Evolutionary conservation across 208 protist genomes (phyloP).

Genomic region (Leishmania gerbilli): DNA sequence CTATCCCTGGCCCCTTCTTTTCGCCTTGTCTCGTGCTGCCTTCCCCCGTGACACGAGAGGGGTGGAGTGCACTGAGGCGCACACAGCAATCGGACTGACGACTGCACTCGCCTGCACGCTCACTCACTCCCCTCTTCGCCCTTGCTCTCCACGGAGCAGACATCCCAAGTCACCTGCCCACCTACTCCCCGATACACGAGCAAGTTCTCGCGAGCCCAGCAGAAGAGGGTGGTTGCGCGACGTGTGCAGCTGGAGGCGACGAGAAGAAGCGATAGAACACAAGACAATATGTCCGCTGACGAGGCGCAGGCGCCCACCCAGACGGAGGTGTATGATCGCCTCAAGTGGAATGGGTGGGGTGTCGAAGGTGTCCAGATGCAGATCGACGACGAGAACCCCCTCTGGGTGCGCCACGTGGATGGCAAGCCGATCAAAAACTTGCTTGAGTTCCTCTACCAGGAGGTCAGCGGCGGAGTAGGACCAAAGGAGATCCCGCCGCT

Average conservation of each 20-base stretch:
- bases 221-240: not conserved
- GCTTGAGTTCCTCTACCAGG: conserved; percentile 80
- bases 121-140: not conserved
- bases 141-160: not conserved
- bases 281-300: conserved; percentile 9
- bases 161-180: not conserved
- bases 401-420: conserved; percentile 69
- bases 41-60: not conserved
- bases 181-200: not conserved
- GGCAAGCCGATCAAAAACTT: conserved; percentile 83
- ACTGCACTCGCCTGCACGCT: not conserved
- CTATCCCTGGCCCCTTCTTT: not conserved
- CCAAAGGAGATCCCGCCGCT: conserved; percentile 48
- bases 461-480: conserved; percentile 54
- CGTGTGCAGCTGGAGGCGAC: not conserved
- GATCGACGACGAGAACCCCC: conserved; percentile 60
- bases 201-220: not conserved
- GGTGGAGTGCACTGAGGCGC: not conserved
- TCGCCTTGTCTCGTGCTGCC: not conserved
- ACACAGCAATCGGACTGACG: not conserved
- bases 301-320: conserved; percentile 17
- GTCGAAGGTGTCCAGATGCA: conserved; percentile 52
- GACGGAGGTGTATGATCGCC: conserved; percentile 68
- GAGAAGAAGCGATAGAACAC: not conserved
- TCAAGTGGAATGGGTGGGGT: conserved; percentile 95